phyloP scores from a whole-genome alignment of 2,329 filamentous ascomycete species.

The Cladosporium sp. region DNA sequence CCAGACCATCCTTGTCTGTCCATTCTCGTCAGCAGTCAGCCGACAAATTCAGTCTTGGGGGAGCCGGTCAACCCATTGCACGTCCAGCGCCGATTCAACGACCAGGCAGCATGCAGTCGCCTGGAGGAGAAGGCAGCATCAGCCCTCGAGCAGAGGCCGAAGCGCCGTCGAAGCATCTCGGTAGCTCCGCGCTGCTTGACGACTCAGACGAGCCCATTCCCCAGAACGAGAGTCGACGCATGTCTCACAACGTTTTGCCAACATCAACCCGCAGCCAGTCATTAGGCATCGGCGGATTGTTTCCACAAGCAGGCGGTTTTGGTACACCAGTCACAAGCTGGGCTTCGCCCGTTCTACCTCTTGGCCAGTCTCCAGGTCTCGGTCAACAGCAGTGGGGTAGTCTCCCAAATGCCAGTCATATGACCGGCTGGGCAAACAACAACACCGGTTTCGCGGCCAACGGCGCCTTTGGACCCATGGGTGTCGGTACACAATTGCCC shows the following conservation, averaged over 20 bases:
- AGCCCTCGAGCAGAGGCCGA: slow-evolving; percentile 55
- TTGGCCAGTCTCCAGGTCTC: slow-evolving; percentile 36
- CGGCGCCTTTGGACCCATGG: slow-evolving; percentile 52
- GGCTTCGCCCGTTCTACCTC: slow-evolving; percentile 44
- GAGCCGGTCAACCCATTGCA: slow-evolving; percentile 70
- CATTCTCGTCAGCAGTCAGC: slow-evolving; percentile 77
- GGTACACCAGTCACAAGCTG: slow-evolving; percentile 40
- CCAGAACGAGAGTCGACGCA: slow-evolving; percentile 41
- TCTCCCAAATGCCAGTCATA: slow-evolving; percentile 34
- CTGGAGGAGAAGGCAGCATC: slow-evolving; percentile 46
- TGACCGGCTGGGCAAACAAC: slow-evolving; percentile 24
- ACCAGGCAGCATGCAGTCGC: slow-evolving; percentile 69
- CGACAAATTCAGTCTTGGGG: slow-evolving; percentile 57
- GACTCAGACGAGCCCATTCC: slow-evolving; percentile 66
- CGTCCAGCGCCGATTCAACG: slow-evolving; percentile 78
- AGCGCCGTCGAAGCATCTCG: slow-evolving; percentile 63
- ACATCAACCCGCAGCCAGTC: slow-evolving; percentile 27
- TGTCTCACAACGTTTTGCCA: slow-evolving; percentile 38
- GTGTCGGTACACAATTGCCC: slow-evolving; percentile 31
- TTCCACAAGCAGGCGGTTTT: slow-evolving; percentile 29
- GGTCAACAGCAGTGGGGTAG: slow-evolving; percentile 43
- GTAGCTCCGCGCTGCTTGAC: slow-evolving; percentile 82
- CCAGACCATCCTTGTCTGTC: slow-evolving; percentile 38
- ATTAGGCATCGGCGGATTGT: slow-evolving; percentile 24
- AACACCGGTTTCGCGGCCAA: slow-evolving; percentile 44